phyloP scores from a whole-genome alignment of 805 yeast species.

The Trichomonascus vanleenenianus region DNA sequence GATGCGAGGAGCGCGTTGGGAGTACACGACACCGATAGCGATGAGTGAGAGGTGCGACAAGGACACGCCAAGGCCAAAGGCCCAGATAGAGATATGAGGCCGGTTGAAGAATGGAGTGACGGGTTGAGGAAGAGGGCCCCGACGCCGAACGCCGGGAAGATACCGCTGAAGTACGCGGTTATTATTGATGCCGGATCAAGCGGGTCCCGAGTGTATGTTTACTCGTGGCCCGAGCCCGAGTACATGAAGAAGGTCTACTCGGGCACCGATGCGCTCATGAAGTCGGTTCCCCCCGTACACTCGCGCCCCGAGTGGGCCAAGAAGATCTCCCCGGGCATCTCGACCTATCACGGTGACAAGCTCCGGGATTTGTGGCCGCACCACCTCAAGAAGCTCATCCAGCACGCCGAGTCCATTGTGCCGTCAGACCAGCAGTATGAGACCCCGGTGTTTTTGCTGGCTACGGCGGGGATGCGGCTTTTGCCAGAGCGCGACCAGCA shows the following conservation, averaged over 20 bases:
- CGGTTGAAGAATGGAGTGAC: not conserved
- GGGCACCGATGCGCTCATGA: constrained; percentile 15
- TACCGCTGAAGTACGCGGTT: constrained; percentile 52
- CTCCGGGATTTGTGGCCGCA: constrained; percentile 55
- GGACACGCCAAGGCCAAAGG: not conserved
- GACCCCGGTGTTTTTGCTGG: constrained; percentile 85
- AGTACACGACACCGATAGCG: not conserved
- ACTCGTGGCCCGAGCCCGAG: constrained; percentile 61
- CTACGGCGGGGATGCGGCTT: constrained; percentile 96
- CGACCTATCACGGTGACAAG: constrained; percentile 46
- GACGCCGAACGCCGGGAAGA: not conserved
- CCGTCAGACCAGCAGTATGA: constrained; percentile 51
- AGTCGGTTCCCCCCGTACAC: constrained; percentile 59
- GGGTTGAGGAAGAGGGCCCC: not conserved
- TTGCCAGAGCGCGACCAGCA: constrained; percentile 47
- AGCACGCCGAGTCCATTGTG: constrained; percentile 61
- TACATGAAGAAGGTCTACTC: not conserved
- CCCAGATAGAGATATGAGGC: not conserved
- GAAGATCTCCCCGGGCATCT: constrained; percentile 80
- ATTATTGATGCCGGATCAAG: constrained; percentile 95
- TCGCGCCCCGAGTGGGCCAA: constrained; percentile 61
- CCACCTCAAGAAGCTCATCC: constrained; percentile 59
- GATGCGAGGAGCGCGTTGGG: not conserved
- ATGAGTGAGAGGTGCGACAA: no score
- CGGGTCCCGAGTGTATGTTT: constrained; percentile 83